Evolutionary conservation across 1,284 basidiomycete species (phyloP).

Genomic region (Phellinidium pouzarii): DNA sequence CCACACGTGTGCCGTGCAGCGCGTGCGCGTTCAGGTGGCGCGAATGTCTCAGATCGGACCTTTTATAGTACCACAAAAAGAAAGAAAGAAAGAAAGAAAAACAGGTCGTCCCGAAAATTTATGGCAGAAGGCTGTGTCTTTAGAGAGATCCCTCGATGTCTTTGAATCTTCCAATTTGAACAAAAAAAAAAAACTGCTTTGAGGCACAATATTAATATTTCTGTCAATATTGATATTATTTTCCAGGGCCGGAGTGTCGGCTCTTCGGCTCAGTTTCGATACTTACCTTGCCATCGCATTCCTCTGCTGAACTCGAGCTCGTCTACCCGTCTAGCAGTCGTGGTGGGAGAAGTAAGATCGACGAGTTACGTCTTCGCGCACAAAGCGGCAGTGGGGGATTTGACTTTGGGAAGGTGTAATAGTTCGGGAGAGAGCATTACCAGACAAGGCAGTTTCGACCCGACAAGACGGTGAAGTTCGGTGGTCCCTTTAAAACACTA

Average conservation of each 20-base stretch:
- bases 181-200: neutral
- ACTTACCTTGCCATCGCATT: neutral
- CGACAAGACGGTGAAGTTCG: slow-evolving; percentile 9
- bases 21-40: neutral
- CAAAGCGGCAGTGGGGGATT: neutral
- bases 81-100: too few species aligned
- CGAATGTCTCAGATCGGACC: slow-evolving; percentile 13
- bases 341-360: slow-evolving; percentile 4
- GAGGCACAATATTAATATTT: too few species aligned
- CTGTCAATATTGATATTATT: neutral
- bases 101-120: slow-evolving; percentile 3
- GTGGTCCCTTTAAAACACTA: slow-evolving; percentile 6
- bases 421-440: slow-evolving; percentile 7
- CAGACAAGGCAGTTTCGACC: slow-evolving; percentile 15
- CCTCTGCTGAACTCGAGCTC: neutral
- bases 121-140: neutral
- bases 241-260: neutral
- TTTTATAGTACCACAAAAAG: neutral
- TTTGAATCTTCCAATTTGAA: neutral
- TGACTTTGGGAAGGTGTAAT: slow-evolving; percentile 5
- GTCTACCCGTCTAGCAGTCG: neutral
- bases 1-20: slow-evolving; percentile 6
- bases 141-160: neutral
- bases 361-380: slow-evolving; percentile 5
- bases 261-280: too few species aligned